Evolutionary conservation across 345 rosid species (phyloP), one percentile per base, ranked within the genome.

Genomic region (Aquilaria sinensis): DNA sequence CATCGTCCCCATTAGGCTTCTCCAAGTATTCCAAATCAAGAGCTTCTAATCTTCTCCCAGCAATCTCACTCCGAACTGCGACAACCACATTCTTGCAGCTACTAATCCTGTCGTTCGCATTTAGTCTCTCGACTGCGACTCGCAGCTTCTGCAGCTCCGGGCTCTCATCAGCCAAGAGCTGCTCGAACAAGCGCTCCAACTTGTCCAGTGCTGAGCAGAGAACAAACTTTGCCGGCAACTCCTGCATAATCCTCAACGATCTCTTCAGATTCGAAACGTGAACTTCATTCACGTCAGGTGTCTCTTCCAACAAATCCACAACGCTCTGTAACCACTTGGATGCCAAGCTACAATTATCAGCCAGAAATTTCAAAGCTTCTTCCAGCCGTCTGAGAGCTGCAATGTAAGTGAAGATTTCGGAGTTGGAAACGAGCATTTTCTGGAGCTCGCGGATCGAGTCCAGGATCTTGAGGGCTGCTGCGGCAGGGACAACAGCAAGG

Each of bases 271-370:
- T 77, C 16, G 53, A 54, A 57, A 67, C 31, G 58, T 81, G 83
- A 30, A 57, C 60, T 45, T 75, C 78, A 46, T 74, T 52, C 56
- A 73, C 69, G 60, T 71, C 68, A 10, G 52, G 69, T 31, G 75
- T 78, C 14, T 80, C 89, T 63, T 78, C 69, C 31, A 85, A 48
- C 58, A 77, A 78, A 57, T 79, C 74, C 11, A 73, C 67, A 12
- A 82, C 71, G 5, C 78, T 88, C 72, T 84, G 71, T 63, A 90
- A 49, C 96, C 98, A 93, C 47, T 64, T 86, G 66, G 85, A 75
- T 29, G 94, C 90, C 46, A 93, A 79, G 72, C 65, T 57, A 65
- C 96, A 84, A 68, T 83, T 88, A 56, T 71, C 80, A 0, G 81
- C 57, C 5, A 90, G 97, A 68, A 90, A 86, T 56, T 72, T 82